Percentiles rank a stretch among this genome's conserved stretches.
These are phyloP conservation scores for Yarrowia hollandica DNA, from an alignment of 805 yeast species.

Conservation along the genomic window DNA sequence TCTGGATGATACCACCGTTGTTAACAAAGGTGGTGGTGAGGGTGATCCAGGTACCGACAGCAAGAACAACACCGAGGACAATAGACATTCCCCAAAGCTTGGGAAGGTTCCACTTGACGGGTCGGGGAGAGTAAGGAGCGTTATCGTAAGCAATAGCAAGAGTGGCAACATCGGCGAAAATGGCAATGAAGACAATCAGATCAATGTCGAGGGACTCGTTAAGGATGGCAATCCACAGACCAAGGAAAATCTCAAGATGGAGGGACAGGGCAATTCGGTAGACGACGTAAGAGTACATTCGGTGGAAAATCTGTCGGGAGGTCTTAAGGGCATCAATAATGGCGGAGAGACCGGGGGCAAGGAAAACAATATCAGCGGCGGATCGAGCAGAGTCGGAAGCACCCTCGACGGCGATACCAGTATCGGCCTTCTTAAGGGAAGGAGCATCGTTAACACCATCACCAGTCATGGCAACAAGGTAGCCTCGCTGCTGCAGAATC, in stretches of 20 bases:
- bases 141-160: slow-evolving; percentile 84
- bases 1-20: slow-evolving; percentile 90
- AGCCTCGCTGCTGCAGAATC: slow-evolving; percentile 62
- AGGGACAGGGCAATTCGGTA: slow-evolving; percentile 96
- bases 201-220: slow-evolving; percentile 83
- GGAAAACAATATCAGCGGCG: slow-evolving; percentile 49
- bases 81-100: slow-evolving; percentile 85
- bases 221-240: slow-evolving; percentile 95
- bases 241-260: slow-evolving; percentile 91
- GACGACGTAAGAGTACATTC: slow-evolving; percentile 97
- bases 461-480: slow-evolving; percentile 70
- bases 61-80: slow-evolving; percentile 64
- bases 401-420: slow-evolving; percentile 81
- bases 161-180: slow-evolving; percentile 83
- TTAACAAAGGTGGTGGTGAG: slow-evolving; percentile 90
- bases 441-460: slow-evolving; percentile 72
- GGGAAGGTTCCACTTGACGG: slow-evolving; percentile 96
- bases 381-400: slow-evolving; percentile 50
- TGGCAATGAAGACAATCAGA: slow-evolving; percentile 93
- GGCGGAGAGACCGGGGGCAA: slow-evolving; percentile 63
- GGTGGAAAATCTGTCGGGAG: slow-evolving; percentile 96
- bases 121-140: slow-evolving; percentile 90
- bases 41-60: slow-evolving; percentile 87
- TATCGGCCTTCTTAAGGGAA: slow-evolving; percentile 67
- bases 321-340: slow-evolving; percentile 72